Evolutionary conservation across 1,284 basidiomycete species (phyloP).

Genomic region (Trichosporon asahii): DNA sequence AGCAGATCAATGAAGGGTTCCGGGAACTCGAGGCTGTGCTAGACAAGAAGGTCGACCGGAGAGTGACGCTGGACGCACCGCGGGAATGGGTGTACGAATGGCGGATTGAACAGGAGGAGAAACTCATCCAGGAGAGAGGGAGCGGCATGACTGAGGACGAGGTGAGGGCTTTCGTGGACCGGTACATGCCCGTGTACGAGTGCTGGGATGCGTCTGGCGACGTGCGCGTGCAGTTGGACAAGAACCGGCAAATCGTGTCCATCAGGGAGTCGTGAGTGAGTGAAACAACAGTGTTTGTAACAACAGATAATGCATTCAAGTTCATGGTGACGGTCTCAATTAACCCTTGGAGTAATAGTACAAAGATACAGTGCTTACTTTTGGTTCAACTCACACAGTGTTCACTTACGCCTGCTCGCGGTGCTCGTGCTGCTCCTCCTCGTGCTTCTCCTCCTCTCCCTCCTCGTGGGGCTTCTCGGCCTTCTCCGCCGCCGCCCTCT

Average conservation of each 20-base stretch:
- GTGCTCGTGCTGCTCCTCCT: not conserved
- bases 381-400: not conserved
- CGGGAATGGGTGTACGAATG: slow-evolving; percentile 54
- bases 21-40: not conserved
- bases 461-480: not conserved
- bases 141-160: slow-evolving; percentile 83
- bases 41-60: not conserved
- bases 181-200: slow-evolving; percentile 48
- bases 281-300: not conserved
- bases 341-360: not conserved
- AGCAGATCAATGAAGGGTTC: slow-evolving; percentile 28
- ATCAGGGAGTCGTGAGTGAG: not conserved
- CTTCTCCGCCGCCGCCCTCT: not conserved
- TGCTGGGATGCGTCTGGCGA: not conserved
- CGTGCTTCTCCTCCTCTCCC: not conserved
- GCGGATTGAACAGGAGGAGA: slow-evolving; percentile 82
- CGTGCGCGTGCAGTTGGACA: not conserved
- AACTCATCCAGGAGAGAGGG: slow-evolving; percentile 77
- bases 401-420: not conserved
- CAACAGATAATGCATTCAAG: not conserved
- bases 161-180: slow-evolving; percentile 63
- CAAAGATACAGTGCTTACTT: not conserved
- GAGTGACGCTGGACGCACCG: not conserved
- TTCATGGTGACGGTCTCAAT: not conserved
- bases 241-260: not conserved